Evolutionary conservation across 2,329 filamentous ascomycete genomes (phyloP).

Genomic region (Nectriaceae sp.): DNA sequence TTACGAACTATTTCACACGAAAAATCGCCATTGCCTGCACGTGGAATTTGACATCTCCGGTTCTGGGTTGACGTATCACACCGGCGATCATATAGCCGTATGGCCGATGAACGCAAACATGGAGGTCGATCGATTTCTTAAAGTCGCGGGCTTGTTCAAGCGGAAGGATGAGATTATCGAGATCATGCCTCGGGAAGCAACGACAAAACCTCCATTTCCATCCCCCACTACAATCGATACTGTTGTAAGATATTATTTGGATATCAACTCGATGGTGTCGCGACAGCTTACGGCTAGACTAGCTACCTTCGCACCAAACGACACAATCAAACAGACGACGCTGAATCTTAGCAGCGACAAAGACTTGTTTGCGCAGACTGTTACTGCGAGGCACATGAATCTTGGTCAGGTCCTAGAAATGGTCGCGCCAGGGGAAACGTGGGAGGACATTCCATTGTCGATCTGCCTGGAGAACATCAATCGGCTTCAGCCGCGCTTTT

Average conservation of each 20-base stretch:
- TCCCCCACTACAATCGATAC: not conserved
- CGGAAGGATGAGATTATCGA: not conserved
- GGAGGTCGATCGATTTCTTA: not conserved
- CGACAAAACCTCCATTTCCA: not conserved
- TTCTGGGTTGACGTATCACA: not conserved
- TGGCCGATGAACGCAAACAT: not conserved
- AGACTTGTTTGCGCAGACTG: not conserved
- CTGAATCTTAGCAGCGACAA: not conserved
- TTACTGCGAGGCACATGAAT: not conserved
- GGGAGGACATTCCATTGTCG: not conserved
- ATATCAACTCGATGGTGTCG: not conserved
- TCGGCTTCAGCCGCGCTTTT: slow-evolving; percentile 51
- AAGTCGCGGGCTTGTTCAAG: not conserved
- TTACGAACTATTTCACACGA: not conserved
- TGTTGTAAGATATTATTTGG: not conserved
- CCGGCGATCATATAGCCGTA: not conserved
- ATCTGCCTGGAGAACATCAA: not conserved
- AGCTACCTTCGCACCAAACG: not conserved
- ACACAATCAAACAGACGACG: not conserved
- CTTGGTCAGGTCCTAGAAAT: not conserved
- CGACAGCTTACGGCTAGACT: not conserved
- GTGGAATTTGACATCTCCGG: not conserved
- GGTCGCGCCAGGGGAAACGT: not conserved
- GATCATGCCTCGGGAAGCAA: not conserved
- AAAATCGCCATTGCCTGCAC: not conserved